Evolutionary conservation across 73 alveolate genomes (phyloP), one percentile per base, ranked within the genome.

Genomic region (Paramecium tetraurelia): DNA sequence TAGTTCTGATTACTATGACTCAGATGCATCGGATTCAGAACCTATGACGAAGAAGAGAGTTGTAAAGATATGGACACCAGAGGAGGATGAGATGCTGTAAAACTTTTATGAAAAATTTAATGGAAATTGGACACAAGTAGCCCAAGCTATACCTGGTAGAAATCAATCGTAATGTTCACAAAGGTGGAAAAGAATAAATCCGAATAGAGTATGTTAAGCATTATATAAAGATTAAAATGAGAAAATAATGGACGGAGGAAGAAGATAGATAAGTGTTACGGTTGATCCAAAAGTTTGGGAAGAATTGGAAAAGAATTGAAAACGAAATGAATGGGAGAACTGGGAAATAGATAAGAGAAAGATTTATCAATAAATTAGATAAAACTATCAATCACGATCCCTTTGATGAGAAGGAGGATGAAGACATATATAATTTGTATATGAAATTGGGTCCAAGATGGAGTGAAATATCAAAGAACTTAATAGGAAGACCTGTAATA

Each of bases 341-440:
- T 57, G 99, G 99, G 27, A 98, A 98, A 85, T 94, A 97, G 92
- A 97, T 99, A 88, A 83, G 99, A 72, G 99, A 98, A 93, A 96
- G 99, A 72, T 98, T 98, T 98, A 99, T 97, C 85, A 98, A 98
- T 86, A 99, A 98, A 88, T 87, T 98, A 38, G 99, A 97, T 85
- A 99, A 99, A 53, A 89, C 95, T 7, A 97, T 98, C 18, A 95
- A 95, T 59, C 98, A 97, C 68, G 96, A 95, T 35, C 97, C 97
- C 44, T 97, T 97, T 92, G 92, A 97, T 57, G 97, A 94, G 76
- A 97, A 96, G 83, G 99, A 98, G 93, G 94, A 89, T 89, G 69
- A 89, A 48, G 29, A 71, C 5, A 89, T 89, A 16, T 89, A 50
- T 18, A 21, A 89, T n/a, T 41, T 71, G 85, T 89, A 70, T 58